These are phyloP conservation scores for Termitomyces sp. DNA, from an alignment of 768 basidiomycete species.

Conservation along the genomic window DNA sequence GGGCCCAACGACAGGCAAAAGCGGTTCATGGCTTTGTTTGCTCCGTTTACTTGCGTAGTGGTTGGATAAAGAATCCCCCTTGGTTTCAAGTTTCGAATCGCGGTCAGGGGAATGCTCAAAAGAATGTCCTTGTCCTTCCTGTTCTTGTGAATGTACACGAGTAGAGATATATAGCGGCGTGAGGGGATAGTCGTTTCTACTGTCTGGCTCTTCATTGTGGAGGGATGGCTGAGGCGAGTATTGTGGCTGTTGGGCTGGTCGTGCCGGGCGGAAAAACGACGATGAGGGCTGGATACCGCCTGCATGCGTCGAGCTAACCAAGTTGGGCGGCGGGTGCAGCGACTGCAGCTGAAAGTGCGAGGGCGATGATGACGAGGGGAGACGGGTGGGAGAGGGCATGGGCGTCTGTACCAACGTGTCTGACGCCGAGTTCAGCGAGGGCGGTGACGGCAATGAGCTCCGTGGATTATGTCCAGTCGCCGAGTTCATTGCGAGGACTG, in stretches of 20 bases:
- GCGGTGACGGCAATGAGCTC: constrained; percentile 4
- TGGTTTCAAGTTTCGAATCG: constrained; percentile 1
- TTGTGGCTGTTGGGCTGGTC: constrained; percentile 42
- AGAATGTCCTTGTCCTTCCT: constrained; percentile 9
- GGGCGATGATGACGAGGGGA: constrained; percentile 2
- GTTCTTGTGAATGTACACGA: neutral
- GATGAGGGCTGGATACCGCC: constrained; percentile 74
- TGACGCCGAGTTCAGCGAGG: constrained; percentile 8
- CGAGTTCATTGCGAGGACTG: neutral
- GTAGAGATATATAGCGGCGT: constrained; percentile 2
- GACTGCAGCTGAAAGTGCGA: constrained; percentile 6
- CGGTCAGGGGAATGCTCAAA: constrained; percentile 9
- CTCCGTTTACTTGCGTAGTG: constrained; percentile 32
- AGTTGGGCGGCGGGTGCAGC: constrained; percentile 15
- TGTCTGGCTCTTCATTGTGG: constrained; percentile 12
- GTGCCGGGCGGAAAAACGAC: constrained; percentile 70
- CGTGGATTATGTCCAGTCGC: constrained; percentile 5
- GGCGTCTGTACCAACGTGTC: neutral
- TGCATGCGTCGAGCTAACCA: constrained; percentile 49
- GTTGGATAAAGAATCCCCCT: constrained; percentile 2
- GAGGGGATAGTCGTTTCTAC: constrained; percentile 11
- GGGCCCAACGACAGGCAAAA: constrained; percentile 50
- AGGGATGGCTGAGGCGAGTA: constrained; percentile 36
- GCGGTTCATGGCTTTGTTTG: constrained; percentile 69
- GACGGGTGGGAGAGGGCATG: neutral